phyloP scores from a whole-genome alignment of 2,329 filamentous ascomycete species.

The Aspergillus alliaceus region DNA sequence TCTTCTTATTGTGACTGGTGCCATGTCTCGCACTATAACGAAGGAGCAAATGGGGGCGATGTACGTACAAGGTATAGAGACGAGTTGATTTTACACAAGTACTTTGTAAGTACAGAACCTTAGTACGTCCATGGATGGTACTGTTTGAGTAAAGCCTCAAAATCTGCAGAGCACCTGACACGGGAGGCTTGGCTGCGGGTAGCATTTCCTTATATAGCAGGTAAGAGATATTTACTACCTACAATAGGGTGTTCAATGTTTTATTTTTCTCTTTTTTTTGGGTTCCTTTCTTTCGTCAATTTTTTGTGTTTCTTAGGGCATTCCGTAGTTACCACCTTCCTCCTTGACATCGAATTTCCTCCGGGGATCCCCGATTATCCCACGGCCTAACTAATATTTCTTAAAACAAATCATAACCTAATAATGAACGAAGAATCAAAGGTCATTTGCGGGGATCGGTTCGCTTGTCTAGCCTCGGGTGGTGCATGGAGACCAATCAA shows the following conservation, averaged over 20 bases:
- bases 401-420: conserved; percentile 2
- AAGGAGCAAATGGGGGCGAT: background rate
- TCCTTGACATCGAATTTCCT: conserved; percentile 3
- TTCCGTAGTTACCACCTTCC: background rate
- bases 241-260: background rate
- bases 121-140: background rate
- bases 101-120: background rate
- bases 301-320: background rate
- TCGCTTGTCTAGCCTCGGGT: conserved; percentile 17
- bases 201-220: conserved; percentile 1
- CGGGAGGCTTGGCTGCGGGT: background rate
- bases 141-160: background rate
- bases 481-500: conserved; percentile 19
- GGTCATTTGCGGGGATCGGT: conserved; percentile 20
- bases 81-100: background rate
- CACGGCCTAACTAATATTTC: background rate
- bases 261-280: background rate
- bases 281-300: background rate
- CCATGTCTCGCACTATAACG: background rate
- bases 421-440: background rate
- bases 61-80: background rate
- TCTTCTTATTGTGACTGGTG: background rate
- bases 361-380: conserved; percentile 7
- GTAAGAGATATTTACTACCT: background rate
- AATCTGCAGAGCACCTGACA: conserved; percentile 1